A percentile compares a stretch with the other conserved stretches of the same genome.
Evolutionary conservation across 441 rosid species (phyloP).

Genomic region (Jatropha podagrica): DNA sequence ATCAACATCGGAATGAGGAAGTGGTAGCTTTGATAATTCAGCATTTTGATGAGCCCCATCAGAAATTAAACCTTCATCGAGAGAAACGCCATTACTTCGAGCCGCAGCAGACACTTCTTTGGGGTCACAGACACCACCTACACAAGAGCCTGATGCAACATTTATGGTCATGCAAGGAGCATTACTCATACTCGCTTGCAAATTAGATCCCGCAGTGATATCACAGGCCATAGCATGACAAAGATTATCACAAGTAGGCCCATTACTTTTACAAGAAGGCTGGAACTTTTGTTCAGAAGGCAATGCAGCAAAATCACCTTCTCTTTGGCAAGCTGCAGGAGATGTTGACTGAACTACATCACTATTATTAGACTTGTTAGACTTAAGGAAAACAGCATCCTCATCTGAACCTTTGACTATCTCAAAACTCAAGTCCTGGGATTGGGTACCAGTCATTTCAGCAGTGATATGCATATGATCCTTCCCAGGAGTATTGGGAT

Average conservation of each 20-base stretch:
- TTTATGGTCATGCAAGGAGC: conserved; percentile 4
- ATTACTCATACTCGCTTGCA: conserved; percentile 8
- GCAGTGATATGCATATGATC: conserved; percentile 16
- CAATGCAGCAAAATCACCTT: conserved; percentile 15
- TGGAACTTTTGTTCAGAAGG: conserved; percentile 9
- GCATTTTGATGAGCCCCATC: conserved; percentile 7
- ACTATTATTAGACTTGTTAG: conserved; percentile 7
- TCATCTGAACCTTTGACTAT: conserved; percentile 9
- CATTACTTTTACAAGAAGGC: conserved; percentile 12
- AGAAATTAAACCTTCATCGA: conserved; percentile 15
- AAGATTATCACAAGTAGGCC: conserved; percentile 10
- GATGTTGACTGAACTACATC: conserved; percentile 22
- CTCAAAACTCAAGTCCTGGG: conserved; percentile 18
- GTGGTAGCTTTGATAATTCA: conserved; percentile 14
- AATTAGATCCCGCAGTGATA: conserved; percentile 7
- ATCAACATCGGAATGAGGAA: conserved; percentile 18
- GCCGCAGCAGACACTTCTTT: conserved; percentile 7
- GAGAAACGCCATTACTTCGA: conserved; percentile 7
- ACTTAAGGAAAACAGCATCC: conserved; percentile 4
- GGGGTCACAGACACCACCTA: conserved; percentile 12
- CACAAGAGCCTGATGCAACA: conserved; percentile 5
- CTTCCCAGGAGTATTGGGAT: conserved; percentile 12
- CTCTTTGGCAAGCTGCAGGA: conserved; percentile 3
- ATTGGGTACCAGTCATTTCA: conserved; percentile 5
- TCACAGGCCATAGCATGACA: conserved; percentile 4